Evolutionary conservation across 2,329 filamentous ascomycete genomes (phyloP), one percentile per base, ranked within the genome.

Genomic region (Sporothrix inflata): DNA sequence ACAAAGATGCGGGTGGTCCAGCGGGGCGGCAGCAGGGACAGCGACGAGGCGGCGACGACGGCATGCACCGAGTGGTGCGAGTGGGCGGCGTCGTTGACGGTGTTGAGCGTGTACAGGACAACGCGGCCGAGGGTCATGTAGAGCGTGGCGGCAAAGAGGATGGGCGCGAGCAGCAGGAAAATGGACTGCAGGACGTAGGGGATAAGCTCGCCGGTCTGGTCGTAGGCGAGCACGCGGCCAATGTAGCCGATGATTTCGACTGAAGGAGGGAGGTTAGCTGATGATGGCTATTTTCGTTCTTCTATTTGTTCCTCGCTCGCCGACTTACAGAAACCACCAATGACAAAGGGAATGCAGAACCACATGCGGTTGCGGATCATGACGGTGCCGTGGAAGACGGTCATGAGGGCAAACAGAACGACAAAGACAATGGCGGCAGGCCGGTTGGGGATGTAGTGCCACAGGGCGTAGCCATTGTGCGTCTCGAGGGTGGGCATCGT

Each of bases 1-100:
- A 90, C 87, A 73, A 90, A 90, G 47, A 85, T 80, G 70, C 83
- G 85, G 3, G 87, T 89, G 6, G 89, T 77, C 82, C 84, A 84
- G 8, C 73, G 82, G 30, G 79, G 57, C 30, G 57, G 57, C 19
- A 61, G 19, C 19, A 61, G 30, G 6, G 57, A 61, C 1, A 61
- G 57, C 7, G 30, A 61, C 57, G 57, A 61, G 19, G 34, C 30
- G 19, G 57, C 57, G 4, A 21, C 55, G 19, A 40, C 55, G 19
- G 55, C 55, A 7, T 60, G 55, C 16, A 38, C 55, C 27, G 55
- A 60, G 55, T 38, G 30, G 55, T 38, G 55, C 16, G 55, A 38
- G 55, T 60, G 55, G 55, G 55, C 55, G 19, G 55, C 55, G 19
- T 40, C 34, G 19, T 21, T 40, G 4, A 40, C 30, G 0, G 30